Evolutionary conservation across 73 alveolate species (phyloP).

Genomic region (Paramecium bursaria): DNA sequence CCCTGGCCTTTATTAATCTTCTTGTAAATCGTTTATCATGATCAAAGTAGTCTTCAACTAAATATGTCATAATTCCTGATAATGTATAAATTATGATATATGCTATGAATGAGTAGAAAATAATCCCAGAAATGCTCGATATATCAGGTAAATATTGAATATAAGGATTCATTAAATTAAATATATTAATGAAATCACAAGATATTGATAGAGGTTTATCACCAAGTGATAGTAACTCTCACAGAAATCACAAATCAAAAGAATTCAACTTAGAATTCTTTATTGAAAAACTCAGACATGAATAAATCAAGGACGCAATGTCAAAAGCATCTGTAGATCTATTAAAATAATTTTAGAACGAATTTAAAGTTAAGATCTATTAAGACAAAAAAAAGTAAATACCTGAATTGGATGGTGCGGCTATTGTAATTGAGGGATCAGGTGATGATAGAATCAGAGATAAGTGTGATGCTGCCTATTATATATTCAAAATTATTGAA

Average conservation of each 20-base stretch:
- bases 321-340: too few relatives aligned
- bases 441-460: conserved; percentile 9
- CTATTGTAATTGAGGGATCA: conserved; percentile 29
- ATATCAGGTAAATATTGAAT: conserved; percentile 6
- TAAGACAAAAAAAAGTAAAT: conserved; percentile 1
- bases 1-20: neutral
- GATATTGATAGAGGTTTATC: too few relatives aligned
- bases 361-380: neutral
- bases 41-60: neutral
- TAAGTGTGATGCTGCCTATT: conserved; percentile 43
- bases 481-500: conserved; percentile 33
- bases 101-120: conserved; percentile 29
- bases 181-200: too few relatives aligned
- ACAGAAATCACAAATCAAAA: neutral
- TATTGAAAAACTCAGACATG: conserved; percentile 50
- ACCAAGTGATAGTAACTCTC: neutral
- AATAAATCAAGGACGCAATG: too few relatives aligned
- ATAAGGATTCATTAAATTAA: conserved; percentile 14
- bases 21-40: neutral
- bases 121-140: conserved; percentile 26
- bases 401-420: conserved; percentile 40
- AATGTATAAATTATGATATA: conserved; percentile 25
- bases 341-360: neutral
- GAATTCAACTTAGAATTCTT: conserved; percentile 27
- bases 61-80: neutral